Conservation (phyloP, 2,329 filamentous ascomycete genomes). For the Davidsoniella eucalypti region DNA sequence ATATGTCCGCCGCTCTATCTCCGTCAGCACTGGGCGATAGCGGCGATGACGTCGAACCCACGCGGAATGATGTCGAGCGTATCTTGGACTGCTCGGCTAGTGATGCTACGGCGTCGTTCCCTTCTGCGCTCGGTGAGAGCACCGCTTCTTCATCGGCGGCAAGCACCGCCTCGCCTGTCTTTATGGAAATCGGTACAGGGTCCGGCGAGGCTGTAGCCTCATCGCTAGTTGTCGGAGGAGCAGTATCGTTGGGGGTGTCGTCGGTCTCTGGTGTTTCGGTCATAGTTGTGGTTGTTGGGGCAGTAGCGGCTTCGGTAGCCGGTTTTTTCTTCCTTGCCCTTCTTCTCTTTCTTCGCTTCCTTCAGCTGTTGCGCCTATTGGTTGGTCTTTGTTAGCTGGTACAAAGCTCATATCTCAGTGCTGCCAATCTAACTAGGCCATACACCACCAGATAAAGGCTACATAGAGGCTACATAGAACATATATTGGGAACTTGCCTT, state of each 20-base stretch:
- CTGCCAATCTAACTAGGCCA: too few relatives aligned
- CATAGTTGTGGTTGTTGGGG: neutral
- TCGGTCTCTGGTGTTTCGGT: conserved; percentile 16
- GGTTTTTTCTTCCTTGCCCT: conserved; percentile 18
- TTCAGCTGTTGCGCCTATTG: conserved; percentile 49
- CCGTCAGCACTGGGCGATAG: conserved; percentile 45
- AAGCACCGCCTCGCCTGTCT: too few relatives aligned
- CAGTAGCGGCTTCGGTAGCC: neutral
- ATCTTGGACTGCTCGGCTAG: conserved; percentile 70
- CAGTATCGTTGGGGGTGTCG: conserved; percentile 15
- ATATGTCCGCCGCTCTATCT: conserved; percentile 70
- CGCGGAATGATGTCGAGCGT: conserved; percentile 71
- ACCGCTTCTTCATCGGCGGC: conserved; percentile 17
- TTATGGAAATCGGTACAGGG: neutral
- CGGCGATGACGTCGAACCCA: conserved; percentile 37
- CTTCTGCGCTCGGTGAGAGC: conserved; percentile 20
- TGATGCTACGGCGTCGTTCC: conserved; percentile 41
- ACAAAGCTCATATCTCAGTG: neutral
- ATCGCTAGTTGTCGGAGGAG: neutral
- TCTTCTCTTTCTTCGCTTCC: conserved; percentile 74
- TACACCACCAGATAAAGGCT: too few relatives aligned
- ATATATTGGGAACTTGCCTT: conserved; percentile 30
- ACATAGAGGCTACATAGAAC: neutral
- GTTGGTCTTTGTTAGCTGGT: conserved; percentile 14
- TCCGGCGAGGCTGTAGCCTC: neutral